phyloP scores from a whole-genome alignment of 2,329 filamentous ascomycete genomes.

The Trichophyton equinum region DNA sequence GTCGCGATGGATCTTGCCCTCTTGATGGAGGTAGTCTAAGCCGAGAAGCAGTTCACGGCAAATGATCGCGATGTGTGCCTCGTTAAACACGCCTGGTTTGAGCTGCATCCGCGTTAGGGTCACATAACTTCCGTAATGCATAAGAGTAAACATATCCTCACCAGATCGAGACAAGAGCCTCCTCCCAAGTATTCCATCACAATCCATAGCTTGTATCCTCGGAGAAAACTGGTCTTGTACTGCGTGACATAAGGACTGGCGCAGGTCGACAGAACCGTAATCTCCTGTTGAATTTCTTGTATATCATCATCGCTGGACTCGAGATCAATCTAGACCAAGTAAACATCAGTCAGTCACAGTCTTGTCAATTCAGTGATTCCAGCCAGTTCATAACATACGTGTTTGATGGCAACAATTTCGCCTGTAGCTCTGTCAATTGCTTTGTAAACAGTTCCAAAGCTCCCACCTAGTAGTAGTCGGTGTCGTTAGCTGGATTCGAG shows the following conservation, averaged over 20 bases:
- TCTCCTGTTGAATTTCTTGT: slow-evolving; percentile 94
- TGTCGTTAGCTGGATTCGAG: neutral
- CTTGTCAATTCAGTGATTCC: neutral
- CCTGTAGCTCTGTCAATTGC: slow-evolving; percentile 83
- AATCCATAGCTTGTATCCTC: slow-evolving; percentile 96
- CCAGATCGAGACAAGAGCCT: slow-evolving; percentile 86
- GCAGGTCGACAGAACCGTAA: slow-evolving; percentile 87
- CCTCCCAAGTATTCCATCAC: slow-evolving; percentile 97
- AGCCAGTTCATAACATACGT: slow-evolving; percentile 46
- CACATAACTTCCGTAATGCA: neutral
- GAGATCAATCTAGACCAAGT: slow-evolving; percentile 66
- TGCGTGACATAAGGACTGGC: slow-evolving; percentile 87
- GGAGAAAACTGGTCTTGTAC: slow-evolving; percentile 93
- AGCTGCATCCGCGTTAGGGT: slow-evolving; percentile 42
- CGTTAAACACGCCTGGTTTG: slow-evolving; percentile 78
- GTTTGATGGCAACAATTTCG: slow-evolving; percentile 91
- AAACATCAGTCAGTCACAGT: neutral
- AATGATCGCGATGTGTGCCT: slow-evolving; percentile 85
- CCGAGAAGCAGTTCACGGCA: slow-evolving; percentile 83
- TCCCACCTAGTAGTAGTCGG: slow-evolving; percentile 52
- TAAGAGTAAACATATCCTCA: slow-evolving; percentile 30
- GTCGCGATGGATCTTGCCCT: slow-evolving; percentile 92
- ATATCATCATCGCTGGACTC: slow-evolving; percentile 98
- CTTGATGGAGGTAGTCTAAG: slow-evolving; percentile 82
- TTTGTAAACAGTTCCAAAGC: slow-evolving; percentile 95